Evolutionary conservation across 2,329 filamentous ascomycete genomes (phyloP).

Genomic region (Colletotrichum tabaci): DNA sequence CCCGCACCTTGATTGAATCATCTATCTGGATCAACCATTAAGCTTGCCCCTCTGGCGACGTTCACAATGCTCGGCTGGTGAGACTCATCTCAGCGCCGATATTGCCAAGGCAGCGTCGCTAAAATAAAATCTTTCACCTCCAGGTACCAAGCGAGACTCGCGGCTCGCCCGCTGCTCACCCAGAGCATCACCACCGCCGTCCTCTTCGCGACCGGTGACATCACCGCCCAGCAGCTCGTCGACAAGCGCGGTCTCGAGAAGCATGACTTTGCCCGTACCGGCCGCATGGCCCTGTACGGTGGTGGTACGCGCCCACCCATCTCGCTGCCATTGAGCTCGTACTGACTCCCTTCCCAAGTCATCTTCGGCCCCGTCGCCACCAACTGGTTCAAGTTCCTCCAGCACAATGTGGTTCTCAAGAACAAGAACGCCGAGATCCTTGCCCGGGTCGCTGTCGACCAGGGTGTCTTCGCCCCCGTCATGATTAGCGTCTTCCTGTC

Average conservation of each 20-base stretch:
- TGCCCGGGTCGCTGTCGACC: constrained; percentile 85
- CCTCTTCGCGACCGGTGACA: constrained; percentile 93
- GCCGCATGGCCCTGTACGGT: constrained; percentile 85
- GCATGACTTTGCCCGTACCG: constrained; percentile 81
- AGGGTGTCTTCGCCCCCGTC: constrained; percentile 85
- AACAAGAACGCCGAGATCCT: constrained; percentile 80
- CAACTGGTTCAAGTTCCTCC: constrained; percentile 87
- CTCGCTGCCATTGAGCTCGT: constrained; percentile 3
- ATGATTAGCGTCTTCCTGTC: constrained; percentile 87
- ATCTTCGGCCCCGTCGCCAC: constrained; percentile 92
- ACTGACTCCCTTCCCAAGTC: constrained; percentile 57
- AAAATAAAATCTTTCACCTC: background rate
- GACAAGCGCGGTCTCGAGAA: constrained; percentile 84
- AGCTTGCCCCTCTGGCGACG: background rate
- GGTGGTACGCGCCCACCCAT: constrained; percentile 67
- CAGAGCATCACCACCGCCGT: constrained; percentile 92
- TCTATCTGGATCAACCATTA: background rate
- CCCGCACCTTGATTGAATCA: background rate
- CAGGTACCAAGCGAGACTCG: constrained; percentile 88
- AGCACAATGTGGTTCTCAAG: constrained; percentile 75
- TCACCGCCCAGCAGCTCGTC: constrained; percentile 90
- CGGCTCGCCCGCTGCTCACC: constrained; percentile 86
- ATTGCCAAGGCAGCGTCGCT: constrained; percentile 2
- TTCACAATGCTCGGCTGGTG: constrained; percentile 42
- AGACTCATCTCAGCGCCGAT: background rate